Evolutionary conservation across 2,329 filamentous ascomycete genomes (phyloP).

Genomic region (Stachybotrys chlorohalonatus): DNA sequence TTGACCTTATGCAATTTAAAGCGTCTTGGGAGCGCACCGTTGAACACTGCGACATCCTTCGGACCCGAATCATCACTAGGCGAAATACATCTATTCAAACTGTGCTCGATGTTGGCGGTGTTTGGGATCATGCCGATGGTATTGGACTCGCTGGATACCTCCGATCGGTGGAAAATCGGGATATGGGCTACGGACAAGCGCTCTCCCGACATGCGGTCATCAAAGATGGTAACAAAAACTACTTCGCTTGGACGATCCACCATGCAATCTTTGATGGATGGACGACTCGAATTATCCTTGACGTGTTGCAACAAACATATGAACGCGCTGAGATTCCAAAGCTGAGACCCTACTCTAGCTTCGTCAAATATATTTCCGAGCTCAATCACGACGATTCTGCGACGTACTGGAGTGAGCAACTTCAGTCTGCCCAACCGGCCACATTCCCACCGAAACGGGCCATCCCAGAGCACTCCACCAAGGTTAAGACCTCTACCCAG

Average conservation of each 20-base stretch:
- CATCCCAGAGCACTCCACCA: background rate
- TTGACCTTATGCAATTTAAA: constrained; percentile 1
- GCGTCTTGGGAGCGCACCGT: constrained; percentile 6
- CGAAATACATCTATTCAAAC: constrained; percentile 5
- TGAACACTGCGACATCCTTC: constrained; percentile 1
- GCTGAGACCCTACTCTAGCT: background rate
- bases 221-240: background rate
- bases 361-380: background rate
- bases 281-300: constrained; percentile 9
- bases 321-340: background rate
- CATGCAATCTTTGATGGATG: constrained; percentile 20
- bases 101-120: background rate
- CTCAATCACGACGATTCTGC: background rate
- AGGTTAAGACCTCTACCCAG: background rate
- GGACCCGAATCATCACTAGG: constrained; percentile 7
- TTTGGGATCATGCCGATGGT: constrained; percentile 1
- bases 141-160: constrained; percentile 1
- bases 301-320: background rate
- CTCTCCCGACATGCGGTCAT: constrained; percentile 3
- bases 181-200: constrained; percentile 3
- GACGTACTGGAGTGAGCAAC: background rate
- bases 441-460: background rate
- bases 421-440: background rate
- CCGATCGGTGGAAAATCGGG: background rate
- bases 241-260: constrained; percentile 15